Percentiles rank a stretch among this genome's conserved stretches.
phyloP scores from a whole-genome alignment of 169 alveolate species.

The Cryptosporidium muris region DNA sequence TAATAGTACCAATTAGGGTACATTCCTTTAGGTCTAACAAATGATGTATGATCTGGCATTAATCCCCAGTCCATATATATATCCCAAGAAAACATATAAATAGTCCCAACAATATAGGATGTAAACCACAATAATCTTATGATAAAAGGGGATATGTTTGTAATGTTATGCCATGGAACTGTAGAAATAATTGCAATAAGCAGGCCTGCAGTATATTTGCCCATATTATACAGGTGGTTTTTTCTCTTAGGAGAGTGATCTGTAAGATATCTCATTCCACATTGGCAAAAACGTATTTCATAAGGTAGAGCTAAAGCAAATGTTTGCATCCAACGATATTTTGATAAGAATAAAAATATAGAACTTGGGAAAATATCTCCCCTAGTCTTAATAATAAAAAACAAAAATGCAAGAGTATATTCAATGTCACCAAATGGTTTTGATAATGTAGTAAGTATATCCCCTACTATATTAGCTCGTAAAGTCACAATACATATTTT shows the following conservation, averaged over 20 bases:
- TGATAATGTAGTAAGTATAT: conserved; percentile 80
- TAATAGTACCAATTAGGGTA: conserved; percentile 77
- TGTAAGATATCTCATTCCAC: conserved; percentile 79
- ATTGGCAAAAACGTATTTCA: conserved; percentile 83
- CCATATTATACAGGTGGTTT: conserved; percentile 37
- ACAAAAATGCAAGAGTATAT: conserved; percentile 76
- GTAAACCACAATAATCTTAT: conserved; percentile 76
- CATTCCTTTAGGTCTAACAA: conserved; percentile 71
- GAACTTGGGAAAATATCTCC: conserved; percentile 49
- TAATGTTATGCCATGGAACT: conserved; percentile 62
- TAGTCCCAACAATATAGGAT: conserved; percentile 82
- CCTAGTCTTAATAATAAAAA: conserved; percentile 63
- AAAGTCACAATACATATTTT: conserved; percentile 79
- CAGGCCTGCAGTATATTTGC: conserved; percentile 23
- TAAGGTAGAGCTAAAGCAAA: conserved; percentile 82
- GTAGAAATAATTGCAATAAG: conserved; percentile 58
- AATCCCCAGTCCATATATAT: conserved; percentile 88
- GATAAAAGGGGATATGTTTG: conserved; percentile 70
- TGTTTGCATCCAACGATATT: conserved; percentile 79
- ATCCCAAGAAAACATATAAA: conserved; percentile 87
- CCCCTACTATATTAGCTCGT: conserved; percentile 82
- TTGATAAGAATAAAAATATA: conserved; percentile 21
- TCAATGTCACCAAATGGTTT: conserved; percentile 83
- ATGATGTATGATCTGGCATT: conserved; percentile 34
- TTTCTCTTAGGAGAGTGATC: conserved; percentile 54